Evolutionary conservation across 192 early-diverging fungal species (phyloP), one percentile per base, ranked within the genome.

Genomic region (Gryganskiella cystojenkinii): DNA sequence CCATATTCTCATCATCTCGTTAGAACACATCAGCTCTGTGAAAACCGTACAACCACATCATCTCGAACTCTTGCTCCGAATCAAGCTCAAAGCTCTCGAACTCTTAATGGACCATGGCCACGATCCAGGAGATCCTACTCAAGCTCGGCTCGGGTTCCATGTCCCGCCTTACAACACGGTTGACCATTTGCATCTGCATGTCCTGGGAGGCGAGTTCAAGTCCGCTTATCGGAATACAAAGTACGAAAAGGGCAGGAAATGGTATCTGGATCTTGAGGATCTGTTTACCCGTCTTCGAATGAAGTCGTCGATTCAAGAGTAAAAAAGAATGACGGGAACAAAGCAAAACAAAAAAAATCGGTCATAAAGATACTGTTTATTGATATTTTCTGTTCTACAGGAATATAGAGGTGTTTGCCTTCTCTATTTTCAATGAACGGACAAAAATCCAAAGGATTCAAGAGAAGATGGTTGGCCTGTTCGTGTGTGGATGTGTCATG

Each of bases 111-210:
- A 78, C 17, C 61, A 33, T 7, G 66, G 69, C 27, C 61, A 58
- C 49, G 33, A 62, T 20, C 44, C 40, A 35, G 33, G 34, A 25
- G 45, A 56, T 35, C 20, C 22, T n/a, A 46, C 9, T 40, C 44
- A 34, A 11, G 1, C 11, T 66, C 80, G 83, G 13, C 35, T 92
- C 10, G 91, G 92, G 10, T 93, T 92, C 67, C 92, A 93, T 63
- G 71, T 91, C 6, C 92, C 92, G 14, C 91, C 90, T 0, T 93
- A 89, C 69, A 88, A 83, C 33, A 84, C 83, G 3, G 81, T 93
- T n/a, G 35, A 81, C 22, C 92, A 93, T 82, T 65, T 93, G 25
- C 92, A 92, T 70, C 63, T 92, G 19, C 91, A 92, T 80, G 84
- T 83, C 10, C 57, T 92, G 4, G 91, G 80, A 1, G 71, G 81